Evolutionary conservation across 495 filamentous ascomycete species (phyloP), one percentile per base, ranked within the genome.

Genomic region (Penicillium ochrochloron): DNA sequence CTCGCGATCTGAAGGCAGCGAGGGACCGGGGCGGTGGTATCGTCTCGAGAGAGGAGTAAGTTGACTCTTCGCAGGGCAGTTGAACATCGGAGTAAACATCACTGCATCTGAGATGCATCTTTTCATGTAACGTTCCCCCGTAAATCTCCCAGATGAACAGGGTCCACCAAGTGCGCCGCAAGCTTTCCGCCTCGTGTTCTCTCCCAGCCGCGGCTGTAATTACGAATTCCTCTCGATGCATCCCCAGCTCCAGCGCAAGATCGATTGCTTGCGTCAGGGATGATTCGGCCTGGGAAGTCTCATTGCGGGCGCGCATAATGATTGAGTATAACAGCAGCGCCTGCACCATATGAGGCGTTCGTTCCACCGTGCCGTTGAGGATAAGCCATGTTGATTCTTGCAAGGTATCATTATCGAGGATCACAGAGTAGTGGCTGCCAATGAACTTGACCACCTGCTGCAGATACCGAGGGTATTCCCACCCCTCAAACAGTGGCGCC

Each of bases 401-500:
- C 27, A 54, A 54, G 4, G 10, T 54, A 54, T 54, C 51, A 6
- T 54, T 54, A 14, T 54, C 51, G 9, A 54, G 51, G n/a, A 54
- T 14, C 15, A 54, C 17, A 2, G 51, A 54, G n/a, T 54, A 54
- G 15, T 54, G 51, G n/a, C 27, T 54, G 8, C 51, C 51, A 4
- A 54, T 54, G 21, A 54, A 54, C 31, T 54, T 54, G 51, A 54
- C 51, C 15, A 54, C 51, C 51, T 54, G 51, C 31, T 54, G 51
- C 27, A 54, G 11, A 54, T 54, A 54, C 15, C 2, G 29, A 3
- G 51, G 51, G 33, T 54, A 54, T 5, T 54, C 27, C 51, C 51
- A 54, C 15, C n/a, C 14, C 27, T 54, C 31, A 14, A 17, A 54
- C 14, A 54, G 51, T 9, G 27, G 15, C 9, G 51, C 51, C 15